Percentiles rank a stretch among this genome's conserved stretches.
These are phyloP conservation scores for Euphorbia peplus DNA, from an alignment of 345 rosid species.

Conservation along the genomic window DNA sequence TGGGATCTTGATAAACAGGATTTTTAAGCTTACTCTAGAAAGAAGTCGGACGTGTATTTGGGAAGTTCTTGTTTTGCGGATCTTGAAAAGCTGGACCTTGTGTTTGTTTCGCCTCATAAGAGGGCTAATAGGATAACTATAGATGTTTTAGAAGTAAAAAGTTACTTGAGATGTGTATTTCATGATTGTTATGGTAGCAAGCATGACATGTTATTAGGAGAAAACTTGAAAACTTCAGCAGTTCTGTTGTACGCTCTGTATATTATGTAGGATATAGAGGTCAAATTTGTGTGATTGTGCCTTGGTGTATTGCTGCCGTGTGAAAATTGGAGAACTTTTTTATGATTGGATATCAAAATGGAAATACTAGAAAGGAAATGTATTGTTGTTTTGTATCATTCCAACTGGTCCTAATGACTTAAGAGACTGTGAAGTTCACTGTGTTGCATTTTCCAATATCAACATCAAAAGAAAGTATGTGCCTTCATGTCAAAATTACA, in stretches of 20 bases:
- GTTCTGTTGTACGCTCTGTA: background rate
- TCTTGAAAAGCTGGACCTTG: background rate
- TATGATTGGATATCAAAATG: background rate
- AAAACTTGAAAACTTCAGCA: background rate
- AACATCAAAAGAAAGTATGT: no score
- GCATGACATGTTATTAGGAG: background rate
- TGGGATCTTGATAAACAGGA: background rate
- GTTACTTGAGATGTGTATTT: background rate
- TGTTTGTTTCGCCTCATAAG: background rate
- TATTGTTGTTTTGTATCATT: background rate
- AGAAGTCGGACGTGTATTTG: background rate
- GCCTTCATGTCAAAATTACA: background rate
- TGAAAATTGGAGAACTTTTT: background rate
- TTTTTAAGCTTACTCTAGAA: background rate
- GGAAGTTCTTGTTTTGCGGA: background rate
- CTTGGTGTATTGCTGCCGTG: background rate
- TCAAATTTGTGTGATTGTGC: background rate
- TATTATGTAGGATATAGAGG: background rate
- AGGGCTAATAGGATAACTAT: background rate
- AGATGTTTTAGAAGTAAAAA: background rate
- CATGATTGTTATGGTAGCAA: background rate
- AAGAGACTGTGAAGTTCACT: background rate
- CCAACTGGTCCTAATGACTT: background rate
- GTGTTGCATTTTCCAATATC: background rate
- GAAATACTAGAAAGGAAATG: background rate